Conservation (phyloP, 768 basidiomycete genomes). For the Tylopilus intermedius region DNA sequence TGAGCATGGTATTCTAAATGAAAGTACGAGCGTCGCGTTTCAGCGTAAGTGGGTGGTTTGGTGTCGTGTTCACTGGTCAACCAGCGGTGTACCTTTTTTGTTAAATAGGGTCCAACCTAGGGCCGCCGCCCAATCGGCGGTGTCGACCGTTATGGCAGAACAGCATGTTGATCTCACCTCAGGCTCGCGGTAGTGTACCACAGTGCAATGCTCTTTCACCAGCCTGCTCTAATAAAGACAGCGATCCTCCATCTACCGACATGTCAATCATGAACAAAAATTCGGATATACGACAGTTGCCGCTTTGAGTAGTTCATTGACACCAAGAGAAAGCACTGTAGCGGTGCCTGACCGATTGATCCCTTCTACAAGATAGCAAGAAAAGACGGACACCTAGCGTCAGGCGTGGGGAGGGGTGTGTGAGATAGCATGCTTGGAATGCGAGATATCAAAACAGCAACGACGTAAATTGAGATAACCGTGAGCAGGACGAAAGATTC, state of each 20-base stretch:
- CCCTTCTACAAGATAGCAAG: conserved; percentile 9
- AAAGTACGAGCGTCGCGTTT: background rate
- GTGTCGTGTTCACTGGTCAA: background rate
- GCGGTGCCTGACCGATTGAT: conserved; percentile 6
- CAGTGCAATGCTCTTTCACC: background rate
- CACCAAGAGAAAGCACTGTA: conserved; percentile 3
- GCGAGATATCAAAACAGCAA: conserved; percentile 27
- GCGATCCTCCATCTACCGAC: conserved; percentile 4
- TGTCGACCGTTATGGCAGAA: no score
- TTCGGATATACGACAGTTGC: conserved; percentile 16
- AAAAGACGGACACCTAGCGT: conserved; percentile 1
- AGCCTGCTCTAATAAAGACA: background rate
- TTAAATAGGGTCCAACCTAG: background rate
- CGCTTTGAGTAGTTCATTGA: background rate
- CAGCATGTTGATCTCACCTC: no score
- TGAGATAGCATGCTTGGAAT: conserved; percentile 19
- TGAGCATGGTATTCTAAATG: conserved; percentile 8
- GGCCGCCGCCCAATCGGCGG: background rate
- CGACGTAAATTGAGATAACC: conserved; percentile 21
- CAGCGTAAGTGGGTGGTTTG: background rate
- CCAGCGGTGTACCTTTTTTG: background rate
- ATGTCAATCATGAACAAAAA: background rate
- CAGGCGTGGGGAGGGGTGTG: background rate
- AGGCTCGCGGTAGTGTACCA: no score
- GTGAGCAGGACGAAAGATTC: conserved; percentile 10